A percentile compares a stretch with the other conserved stretches of the same genome.
Conservation (phyloP, 306 rosid genomes). For the Vicia faba region DNA sequence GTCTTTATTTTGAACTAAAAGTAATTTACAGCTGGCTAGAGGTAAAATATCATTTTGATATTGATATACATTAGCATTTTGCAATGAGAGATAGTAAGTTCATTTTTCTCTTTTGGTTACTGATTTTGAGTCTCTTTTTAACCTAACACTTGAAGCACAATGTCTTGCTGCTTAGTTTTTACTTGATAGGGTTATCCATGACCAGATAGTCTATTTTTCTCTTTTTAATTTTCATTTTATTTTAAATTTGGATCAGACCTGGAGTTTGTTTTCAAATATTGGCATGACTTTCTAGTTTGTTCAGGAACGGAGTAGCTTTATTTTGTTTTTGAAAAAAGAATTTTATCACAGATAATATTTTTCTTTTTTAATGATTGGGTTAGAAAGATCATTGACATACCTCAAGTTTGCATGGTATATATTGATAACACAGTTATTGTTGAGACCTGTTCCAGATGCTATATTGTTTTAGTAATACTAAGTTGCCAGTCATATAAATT, state of each 20-base stretch:
- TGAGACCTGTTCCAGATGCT: slow-evolving; percentile 31
- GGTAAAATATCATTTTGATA: slow-evolving; percentile 38
- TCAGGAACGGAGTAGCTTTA: slow-evolving; percentile 25
- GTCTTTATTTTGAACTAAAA: slow-evolving; percentile 27
- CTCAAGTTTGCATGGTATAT: slow-evolving; percentile 24
- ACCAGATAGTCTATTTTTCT: slow-evolving; percentile 13
- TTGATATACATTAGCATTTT: slow-evolving; percentile 26
- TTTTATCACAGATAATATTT: not conserved
- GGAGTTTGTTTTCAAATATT: slow-evolving; percentile 3
- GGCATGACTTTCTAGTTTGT: slow-evolving; percentile 21
- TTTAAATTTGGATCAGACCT: slow-evolving; percentile 4
- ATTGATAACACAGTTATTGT: slow-evolving; percentile 22
- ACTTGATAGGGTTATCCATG: slow-evolving; percentile 10
- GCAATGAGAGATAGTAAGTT: slow-evolving; percentile 9
- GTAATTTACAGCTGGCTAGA: slow-evolving; percentile 38
- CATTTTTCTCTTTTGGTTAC: slow-evolving; percentile 26
- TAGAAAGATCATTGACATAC: slow-evolving; percentile 19
- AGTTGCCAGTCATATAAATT: slow-evolving; percentile 30
- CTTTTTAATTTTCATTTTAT: not conserved
- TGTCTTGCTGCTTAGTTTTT: slow-evolving; percentile 24
- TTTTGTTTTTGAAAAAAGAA: slow-evolving; percentile 6
- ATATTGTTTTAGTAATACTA: slow-evolving; percentile 28
- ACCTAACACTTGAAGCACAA: slow-evolving; percentile 27
- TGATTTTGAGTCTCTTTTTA: slow-evolving; percentile 24
- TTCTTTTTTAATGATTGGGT: slow-evolving; percentile 3